Percentiles rank a stretch among this genome's conserved stretches.
phyloP scores from a whole-genome alignment of 805 yeast species.

The Lipomyces mesembrius region DNA sequence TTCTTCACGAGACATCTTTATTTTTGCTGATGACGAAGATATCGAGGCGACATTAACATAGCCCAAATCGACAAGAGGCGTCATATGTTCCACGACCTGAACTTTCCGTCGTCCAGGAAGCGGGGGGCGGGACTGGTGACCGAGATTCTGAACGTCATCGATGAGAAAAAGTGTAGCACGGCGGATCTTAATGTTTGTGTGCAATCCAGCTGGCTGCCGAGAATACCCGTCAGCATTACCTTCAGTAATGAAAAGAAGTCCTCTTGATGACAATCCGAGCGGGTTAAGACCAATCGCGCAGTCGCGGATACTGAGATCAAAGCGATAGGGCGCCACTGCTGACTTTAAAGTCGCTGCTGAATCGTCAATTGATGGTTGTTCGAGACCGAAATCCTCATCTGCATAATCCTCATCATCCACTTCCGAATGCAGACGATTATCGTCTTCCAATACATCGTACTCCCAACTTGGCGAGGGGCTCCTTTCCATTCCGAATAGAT shows the following conservation, averaged over 20 bases:
- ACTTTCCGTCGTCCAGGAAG: constrained; percentile 34
- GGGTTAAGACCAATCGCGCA: constrained; percentile 69
- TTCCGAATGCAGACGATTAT: constrained; percentile 26
- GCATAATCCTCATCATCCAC: constrained; percentile 29
- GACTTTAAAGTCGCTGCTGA: constrained; percentile 29
- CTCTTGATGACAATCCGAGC: constrained; percentile 59
- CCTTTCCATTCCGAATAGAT: constrained; percentile 18
- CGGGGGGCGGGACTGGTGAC: constrained; percentile 35
- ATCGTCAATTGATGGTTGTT: constrained; percentile 32
- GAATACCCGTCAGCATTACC: constrained; percentile 59
- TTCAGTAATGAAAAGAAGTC: constrained; percentile 55
- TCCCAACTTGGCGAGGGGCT: constrained; percentile 27
- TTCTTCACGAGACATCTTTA: constrained; percentile 41
- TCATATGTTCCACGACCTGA: constrained; percentile 42
- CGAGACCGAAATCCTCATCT: constrained; percentile 25
- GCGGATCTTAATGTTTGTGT: constrained; percentile 54
- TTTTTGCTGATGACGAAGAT: constrained; percentile 29
- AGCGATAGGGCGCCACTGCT: constrained; percentile 14
- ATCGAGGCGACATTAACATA: constrained; percentile 57
- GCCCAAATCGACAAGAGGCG: constrained; percentile 54
- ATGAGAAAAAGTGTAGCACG: constrained; percentile 59
- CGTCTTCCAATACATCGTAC: constrained; percentile 23
- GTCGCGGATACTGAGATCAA: constrained; percentile 51
- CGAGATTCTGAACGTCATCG: constrained; percentile 59
- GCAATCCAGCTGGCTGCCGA: constrained; percentile 43